Evolutionary conservation across 2,329 filamentous ascomycete species (phyloP).

Genomic region (Calonectria pteridis): DNA sequence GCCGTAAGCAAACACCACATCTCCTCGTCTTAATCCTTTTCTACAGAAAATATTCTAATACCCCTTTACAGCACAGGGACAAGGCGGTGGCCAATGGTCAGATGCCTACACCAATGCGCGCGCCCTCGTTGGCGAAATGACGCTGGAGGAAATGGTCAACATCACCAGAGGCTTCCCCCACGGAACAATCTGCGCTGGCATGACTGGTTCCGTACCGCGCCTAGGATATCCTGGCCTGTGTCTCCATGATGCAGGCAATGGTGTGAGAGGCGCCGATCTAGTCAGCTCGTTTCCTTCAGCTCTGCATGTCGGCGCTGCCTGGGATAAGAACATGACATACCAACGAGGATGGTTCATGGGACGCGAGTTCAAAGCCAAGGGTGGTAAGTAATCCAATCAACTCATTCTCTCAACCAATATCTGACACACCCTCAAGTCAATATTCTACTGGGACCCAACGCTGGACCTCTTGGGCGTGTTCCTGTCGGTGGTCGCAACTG

Average conservation of each 20-base stretch:
- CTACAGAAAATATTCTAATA: not conserved
- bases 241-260: constrained; percentile 63
- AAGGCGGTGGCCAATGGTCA: constrained; percentile 59
- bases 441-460: constrained; percentile 76
- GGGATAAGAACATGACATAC: constrained; percentile 67
- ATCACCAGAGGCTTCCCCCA: constrained; percentile 66
- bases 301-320: constrained; percentile 62
- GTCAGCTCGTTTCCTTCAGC: constrained; percentile 63
- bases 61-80: not conserved
- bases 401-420: accelerated
- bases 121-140: constrained; percentile 70
- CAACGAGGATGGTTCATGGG: constrained; percentile 66
- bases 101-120: constrained; percentile 70
- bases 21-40: too few species aligned
- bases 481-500: constrained; percentile 79
- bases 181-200: constrained; percentile 62
- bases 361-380: constrained; percentile 67
- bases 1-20: not conserved
- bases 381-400: constrained; percentile 57
- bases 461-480: constrained; percentile 78
- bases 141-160: constrained; percentile 73
- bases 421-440: constrained; percentile 60
- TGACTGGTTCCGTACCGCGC: constrained; percentile 59
- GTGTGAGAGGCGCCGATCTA: constrained; percentile 61
- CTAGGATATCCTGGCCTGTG: constrained; percentile 62